phyloP scores from a whole-genome alignment of 2,329 filamentous ascomycete species.

The Phaeosphaeria sp. region DNA sequence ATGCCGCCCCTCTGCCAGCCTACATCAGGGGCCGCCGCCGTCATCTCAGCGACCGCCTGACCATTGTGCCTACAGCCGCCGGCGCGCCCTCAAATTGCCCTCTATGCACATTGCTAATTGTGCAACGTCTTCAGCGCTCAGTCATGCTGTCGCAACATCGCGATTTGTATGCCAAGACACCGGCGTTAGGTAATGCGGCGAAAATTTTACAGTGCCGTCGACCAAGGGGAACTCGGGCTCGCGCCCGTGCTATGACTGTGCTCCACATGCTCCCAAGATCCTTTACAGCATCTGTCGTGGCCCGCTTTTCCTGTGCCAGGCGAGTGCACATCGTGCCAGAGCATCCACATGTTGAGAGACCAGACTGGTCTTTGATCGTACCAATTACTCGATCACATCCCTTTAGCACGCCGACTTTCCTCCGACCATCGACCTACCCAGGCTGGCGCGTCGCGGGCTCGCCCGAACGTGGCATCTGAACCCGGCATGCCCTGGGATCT shows the following conservation, averaged over 20 bases:
- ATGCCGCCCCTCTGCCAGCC: slow-evolving; percentile 7
- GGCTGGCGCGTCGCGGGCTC: slow-evolving; percentile 10
- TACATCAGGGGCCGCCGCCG: slow-evolving; percentile 12
- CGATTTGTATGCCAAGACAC: slow-evolving; percentile 35
- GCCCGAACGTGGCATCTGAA: slow-evolving; percentile 4
- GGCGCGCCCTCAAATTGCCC: slow-evolving; percentile 1
- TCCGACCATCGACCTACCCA: slow-evolving; percentile 9
- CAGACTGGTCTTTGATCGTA: slow-evolving; percentile 30
- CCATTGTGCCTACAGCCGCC: slow-evolving; percentile 3
- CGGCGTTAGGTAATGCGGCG: slow-evolving; percentile 36
- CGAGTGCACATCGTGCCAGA: slow-evolving; percentile 23
- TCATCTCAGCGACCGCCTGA: slow-evolving; percentile 15
- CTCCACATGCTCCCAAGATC: slow-evolving; percentile 32
- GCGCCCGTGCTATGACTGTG: slow-evolving; percentile 28
- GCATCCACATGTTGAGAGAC: slow-evolving; percentile 38
- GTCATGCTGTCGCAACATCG: slow-evolving; percentile 19
- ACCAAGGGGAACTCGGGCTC: slow-evolving; percentile 22
- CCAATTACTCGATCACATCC: slow-evolving; percentile 28
- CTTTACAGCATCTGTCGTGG: slow-evolving; percentile 26
- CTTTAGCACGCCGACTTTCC: slow-evolving; percentile 7
- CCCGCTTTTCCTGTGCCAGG: slow-evolving; percentile 21
- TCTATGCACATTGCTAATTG: slow-evolving; percentile 25
- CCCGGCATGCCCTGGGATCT: slow-evolving; percentile 9
- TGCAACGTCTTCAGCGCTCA: slow-evolving; percentile 22
- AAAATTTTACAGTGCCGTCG: slow-evolving; percentile 31